Base-by-base conservation (phyloP, 306 rosid genomes). In the Malus sieversii region DNA sequence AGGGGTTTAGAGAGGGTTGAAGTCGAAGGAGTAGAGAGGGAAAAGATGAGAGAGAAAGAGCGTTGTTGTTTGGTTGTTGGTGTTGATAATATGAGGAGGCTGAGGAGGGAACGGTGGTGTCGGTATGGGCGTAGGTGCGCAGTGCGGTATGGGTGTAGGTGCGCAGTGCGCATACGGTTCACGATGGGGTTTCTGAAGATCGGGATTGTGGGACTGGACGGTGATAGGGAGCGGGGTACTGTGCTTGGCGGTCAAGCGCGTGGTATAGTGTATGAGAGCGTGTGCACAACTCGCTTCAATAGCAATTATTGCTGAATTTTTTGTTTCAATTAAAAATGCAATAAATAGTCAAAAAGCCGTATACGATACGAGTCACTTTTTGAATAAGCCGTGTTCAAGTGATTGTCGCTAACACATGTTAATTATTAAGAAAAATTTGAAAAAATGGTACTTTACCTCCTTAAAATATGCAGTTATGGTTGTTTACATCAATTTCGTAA, bases 161-260 rank as follows among this genome's bases (percentile, higher is more conserved):
- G 78, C 53, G 80, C 80, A 66, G 84, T 6, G 72, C 73, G 88
- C 88, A 82, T 82, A 19, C 70, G 48, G 45, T 1, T 8, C 7
- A 11, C 19, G 33, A 22, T 62, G 60, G 42, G 33, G 18, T 19
- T 20, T 51, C 4, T 53, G 29, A 25, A 33, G 8, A 1, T 48
- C 18, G 7, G 75, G 4, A 23, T 25, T 3, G 8, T 62, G 15
- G 76, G 66, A 14, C 0, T 0, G 38, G 8, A 19, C 32, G 65
- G 48, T 29, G 13, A 16, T 2, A 4, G 33, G 14, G 65, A 1
- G 62, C 3, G 29, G 44, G 44, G 10, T 40, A 18, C 20, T 15
- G 19, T 52, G 58, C 3, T 18, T 3, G 22, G 22, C 10, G 3
- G 1, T 20, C 16, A 16, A 52, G 22, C 22, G 58, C 5, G 58